Conservation (phyloP, 2,329 filamentous ascomycete species). For the Thermothelomyces thermophilus region DNA sequence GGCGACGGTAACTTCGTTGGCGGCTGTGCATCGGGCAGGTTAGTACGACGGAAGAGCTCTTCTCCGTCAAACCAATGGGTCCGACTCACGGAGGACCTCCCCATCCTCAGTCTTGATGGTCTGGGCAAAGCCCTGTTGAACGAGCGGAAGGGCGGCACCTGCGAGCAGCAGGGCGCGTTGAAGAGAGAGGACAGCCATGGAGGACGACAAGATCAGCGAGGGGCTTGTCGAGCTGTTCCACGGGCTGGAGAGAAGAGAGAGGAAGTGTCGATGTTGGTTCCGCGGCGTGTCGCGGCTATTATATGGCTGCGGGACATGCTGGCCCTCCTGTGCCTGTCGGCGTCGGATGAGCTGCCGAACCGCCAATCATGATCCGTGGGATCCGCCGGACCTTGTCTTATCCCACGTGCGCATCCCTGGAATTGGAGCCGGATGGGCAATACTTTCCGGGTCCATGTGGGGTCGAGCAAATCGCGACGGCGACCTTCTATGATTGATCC, state of each 20-base stretch:
- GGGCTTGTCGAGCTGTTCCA: conserved; percentile 13
- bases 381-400: neutral
- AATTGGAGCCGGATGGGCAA: conserved; percentile 1
- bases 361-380: conserved; percentile 3
- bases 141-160: conserved; percentile 10
- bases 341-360: conserved; percentile 9
- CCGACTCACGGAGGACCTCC: conserved; percentile 16
- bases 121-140: conserved; percentile 16
- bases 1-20: conserved; percentile 19
- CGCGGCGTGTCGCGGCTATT: conserved; percentile 10
- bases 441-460: neutral
- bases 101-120: conserved; percentile 19
- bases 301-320: neutral
- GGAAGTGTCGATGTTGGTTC: conserved; percentile 1
- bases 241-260: conserved; percentile 1
- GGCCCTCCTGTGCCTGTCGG: neutral
- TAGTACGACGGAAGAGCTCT: too few species aligned
- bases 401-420: conserved; percentile 10
- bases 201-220: conserved; percentile 17
- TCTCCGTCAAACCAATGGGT: too few species aligned
- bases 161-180: conserved; percentile 17
- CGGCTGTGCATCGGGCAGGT: conserved; percentile 14
- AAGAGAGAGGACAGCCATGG: conserved; percentile 18
- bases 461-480: neutral
- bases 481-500: too few species aligned